phyloP scores from a whole-genome alignment of 2,329 filamentous ascomycete genomes.

The Alternaria arbusti region DNA sequence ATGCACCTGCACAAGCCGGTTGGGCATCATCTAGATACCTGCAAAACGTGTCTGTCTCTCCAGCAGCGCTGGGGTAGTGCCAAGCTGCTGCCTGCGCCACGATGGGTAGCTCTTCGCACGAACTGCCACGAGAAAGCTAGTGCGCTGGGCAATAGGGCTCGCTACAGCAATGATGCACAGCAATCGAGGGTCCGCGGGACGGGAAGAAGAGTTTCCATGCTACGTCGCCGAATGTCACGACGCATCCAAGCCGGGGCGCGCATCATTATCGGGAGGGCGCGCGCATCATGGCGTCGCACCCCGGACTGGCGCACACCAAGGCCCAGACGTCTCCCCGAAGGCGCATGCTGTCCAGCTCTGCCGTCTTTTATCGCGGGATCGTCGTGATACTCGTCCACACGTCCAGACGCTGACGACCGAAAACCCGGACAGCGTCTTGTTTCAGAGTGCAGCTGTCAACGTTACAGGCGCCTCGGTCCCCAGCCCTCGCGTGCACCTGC shows the following conservation, averaged over 20 bases:
- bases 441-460: conserved; percentile 6
- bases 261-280: conserved; percentile 21
- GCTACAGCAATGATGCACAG: conserved; percentile 13
- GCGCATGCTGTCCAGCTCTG: neutral
- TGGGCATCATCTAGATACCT: neutral
- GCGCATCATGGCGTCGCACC: conserved; percentile 16
- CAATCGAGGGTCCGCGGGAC: conserved; percentile 7
- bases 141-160: conserved; percentile 2
- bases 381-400: neutral
- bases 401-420: neutral
- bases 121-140: conserved; percentile 1
- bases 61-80: neutral
- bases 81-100: conserved; percentile 1
- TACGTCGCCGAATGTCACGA: conserved; percentile 22
- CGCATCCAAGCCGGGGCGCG: conserved; percentile 18
- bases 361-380: neutral
- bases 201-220: conserved; percentile 10
- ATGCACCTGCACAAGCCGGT: neutral
- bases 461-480: conserved; percentile 9
- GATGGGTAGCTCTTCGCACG: neutral
- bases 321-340: neutral
- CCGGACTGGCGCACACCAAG: conserved; percentile 13
- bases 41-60: neutral
- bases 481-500: conserved; percentile 19
- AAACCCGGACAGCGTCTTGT: neutral